A percentile compares a stretch with the other conserved stretches of the same genome.
Conservation (phyloP, 2,329 filamentous ascomycete species). For the Anthostomella pinea region DNA sequence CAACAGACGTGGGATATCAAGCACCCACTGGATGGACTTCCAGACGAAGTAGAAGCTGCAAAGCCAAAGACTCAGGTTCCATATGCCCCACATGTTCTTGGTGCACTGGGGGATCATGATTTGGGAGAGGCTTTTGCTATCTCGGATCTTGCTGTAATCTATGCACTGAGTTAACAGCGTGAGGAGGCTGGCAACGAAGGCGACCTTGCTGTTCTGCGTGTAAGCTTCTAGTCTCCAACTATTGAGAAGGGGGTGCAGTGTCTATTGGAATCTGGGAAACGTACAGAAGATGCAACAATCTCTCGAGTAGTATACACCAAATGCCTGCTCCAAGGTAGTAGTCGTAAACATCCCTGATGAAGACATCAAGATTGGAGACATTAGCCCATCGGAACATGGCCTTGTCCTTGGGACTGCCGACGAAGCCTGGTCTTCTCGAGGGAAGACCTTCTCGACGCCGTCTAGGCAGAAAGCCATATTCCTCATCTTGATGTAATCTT, state of each 20-base stretch:
- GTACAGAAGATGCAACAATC: constrained; percentile 69
- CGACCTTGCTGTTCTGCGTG: constrained; percentile 59
- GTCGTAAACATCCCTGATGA: constrained; percentile 79
- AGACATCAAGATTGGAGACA: constrained; percentile 83
- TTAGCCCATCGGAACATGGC: constrained; percentile 94
- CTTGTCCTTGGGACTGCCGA: constrained; percentile 57
- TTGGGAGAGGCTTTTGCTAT: constrained; percentile 54
- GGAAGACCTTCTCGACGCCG: constrained; percentile 15
- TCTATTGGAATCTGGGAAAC: constrained; percentile 34
- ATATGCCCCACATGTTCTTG: constrained; percentile 67
- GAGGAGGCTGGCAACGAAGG: constrained; percentile 77
- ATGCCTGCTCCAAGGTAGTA: constrained; percentile 83
- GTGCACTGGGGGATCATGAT: constrained; percentile 73
- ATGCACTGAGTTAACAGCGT: constrained; percentile 85
- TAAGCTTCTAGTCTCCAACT: constrained; percentile 12
- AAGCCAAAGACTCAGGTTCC: constrained; percentile 78
- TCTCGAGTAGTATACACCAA: constrained; percentile 76
- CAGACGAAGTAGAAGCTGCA: constrained; percentile 84
- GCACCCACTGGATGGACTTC: constrained; percentile 70
- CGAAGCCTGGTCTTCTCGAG: constrained; percentile 22
- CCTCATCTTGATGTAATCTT: constrained; percentile 43
- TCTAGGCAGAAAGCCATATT: constrained; percentile 17
- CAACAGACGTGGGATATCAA: constrained; percentile 69
- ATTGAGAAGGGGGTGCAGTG: constrained; percentile 1
- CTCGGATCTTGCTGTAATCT: constrained; percentile 72